Conservation (phyloP, 2,329 filamentous ascomycete species). For the Aspergillaceae sp. region DNA sequence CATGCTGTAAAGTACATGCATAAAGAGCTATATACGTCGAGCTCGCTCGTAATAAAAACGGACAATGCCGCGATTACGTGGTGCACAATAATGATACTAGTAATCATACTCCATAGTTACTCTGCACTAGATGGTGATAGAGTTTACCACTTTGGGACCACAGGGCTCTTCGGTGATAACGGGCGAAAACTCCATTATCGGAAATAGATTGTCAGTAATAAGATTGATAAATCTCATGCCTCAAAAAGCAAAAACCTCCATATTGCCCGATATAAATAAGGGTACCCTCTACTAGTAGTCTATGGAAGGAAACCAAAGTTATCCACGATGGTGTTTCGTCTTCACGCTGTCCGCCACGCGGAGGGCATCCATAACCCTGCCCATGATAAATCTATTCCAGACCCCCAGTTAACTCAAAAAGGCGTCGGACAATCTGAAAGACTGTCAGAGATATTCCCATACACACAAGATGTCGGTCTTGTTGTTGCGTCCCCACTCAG, state of each 20-base stretch:
- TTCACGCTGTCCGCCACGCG: conserved; percentile 11
- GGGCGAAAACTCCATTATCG: not conserved
- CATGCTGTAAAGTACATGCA: not conserved
- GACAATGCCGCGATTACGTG: too few relatives aligned
- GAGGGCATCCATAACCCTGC: conserved; percentile 10
- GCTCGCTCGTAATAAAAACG: too few relatives aligned
- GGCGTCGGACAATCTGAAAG: conserved; percentile 8
- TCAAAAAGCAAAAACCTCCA: not conserved
- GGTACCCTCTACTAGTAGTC: too few relatives aligned
- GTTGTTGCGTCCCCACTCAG: conserved; percentile 9
- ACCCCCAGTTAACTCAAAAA: conserved; percentile 8
- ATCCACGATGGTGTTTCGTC: not conserved
- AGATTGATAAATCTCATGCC: not conserved
- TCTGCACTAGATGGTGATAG: too few relatives aligned
- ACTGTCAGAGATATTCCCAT: conserved; percentile 5
- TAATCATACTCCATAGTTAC: too few relatives aligned
- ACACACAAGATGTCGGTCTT: conserved; percentile 5
- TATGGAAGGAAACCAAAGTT: too few relatives aligned
- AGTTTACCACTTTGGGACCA: too few relatives aligned
- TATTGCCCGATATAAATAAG: not conserved
- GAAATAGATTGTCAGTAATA: not conserved
- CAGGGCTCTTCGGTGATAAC: not conserved
- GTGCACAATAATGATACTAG: too few relatives aligned
- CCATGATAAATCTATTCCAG: conserved; percentile 9
- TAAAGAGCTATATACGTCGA: not conserved